Conservation (phyloP, 805 yeast species). For the Schwanniomyces yamadae region DNA sequence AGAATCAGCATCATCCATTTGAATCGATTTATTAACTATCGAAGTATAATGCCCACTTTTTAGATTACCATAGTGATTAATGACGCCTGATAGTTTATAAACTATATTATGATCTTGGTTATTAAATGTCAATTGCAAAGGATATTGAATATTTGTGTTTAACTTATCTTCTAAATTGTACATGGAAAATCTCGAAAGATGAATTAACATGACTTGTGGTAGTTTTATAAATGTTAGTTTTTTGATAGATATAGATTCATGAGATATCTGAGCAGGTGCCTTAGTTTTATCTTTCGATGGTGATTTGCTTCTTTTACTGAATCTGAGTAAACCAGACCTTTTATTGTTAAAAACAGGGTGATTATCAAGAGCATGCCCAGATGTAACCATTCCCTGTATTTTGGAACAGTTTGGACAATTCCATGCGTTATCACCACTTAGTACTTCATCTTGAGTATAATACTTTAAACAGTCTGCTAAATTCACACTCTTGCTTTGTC, state of each 20-base stretch:
- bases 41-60: constrained; percentile 79
- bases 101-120: constrained; percentile 29
- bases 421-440: constrained; percentile 82
- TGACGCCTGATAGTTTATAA: constrained; percentile 60
- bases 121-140: constrained; percentile 50
- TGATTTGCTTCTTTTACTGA: constrained; percentile 34
- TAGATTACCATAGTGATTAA: constrained; percentile 69
- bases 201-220: constrained; percentile 40
- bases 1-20: constrained; percentile 6
- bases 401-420: constrained; percentile 71
- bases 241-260: constrained; percentile 21
- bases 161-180: constrained; percentile 54
- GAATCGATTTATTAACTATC: constrained; percentile 48
- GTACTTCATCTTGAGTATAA: constrained; percentile 62
- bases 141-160: constrained; percentile 52
- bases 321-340: constrained; percentile 34
- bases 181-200: constrained; percentile 43
- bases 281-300: constrained; percentile 24
- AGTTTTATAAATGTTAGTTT: constrained; percentile 30
- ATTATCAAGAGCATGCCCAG: constrained; percentile 19
- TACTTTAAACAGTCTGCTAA: constrained; percentile 63
- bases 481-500: constrained; percentile 30
- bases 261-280: constrained; percentile 1
- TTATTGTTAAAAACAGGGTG: constrained; percentile 39
- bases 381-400: constrained; percentile 10